Evolutionary conservation across 306 rosid genomes (phyloP).

Genomic region (Corylus heterophylla): DNA sequence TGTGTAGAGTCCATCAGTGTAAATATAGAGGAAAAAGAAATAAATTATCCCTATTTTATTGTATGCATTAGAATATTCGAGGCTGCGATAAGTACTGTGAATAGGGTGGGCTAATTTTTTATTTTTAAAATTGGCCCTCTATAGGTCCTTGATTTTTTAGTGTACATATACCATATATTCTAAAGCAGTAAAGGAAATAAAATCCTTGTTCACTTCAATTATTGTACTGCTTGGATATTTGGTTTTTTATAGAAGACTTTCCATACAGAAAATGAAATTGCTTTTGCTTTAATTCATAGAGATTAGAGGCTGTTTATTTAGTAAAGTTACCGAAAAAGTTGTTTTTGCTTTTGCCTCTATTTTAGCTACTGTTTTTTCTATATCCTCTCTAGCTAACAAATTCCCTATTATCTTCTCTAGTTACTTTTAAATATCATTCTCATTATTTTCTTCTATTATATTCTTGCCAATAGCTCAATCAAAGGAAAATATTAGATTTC

Average conservation of each 20-base stretch:
- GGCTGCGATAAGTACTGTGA: neutral
- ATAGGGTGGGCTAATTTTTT: neutral
- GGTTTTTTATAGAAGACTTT: neutral
- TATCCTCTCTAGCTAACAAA: too few species aligned
- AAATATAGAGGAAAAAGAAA: constrained; percentile 20
- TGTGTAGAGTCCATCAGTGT: constrained; percentile 8
- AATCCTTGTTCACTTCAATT: neutral
- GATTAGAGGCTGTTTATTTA: too few species aligned
- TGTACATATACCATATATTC: neutral
- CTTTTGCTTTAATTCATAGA: too few species aligned
- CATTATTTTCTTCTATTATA: too few species aligned
- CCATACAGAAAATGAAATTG: too few species aligned
- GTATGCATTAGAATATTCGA: neutral
- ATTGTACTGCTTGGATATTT: neutral
- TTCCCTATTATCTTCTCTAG: too few species aligned
- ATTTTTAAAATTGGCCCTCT: neutral
- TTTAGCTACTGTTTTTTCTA: too few species aligned
- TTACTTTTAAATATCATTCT: too few species aligned
- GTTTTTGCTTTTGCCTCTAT: too few species aligned
- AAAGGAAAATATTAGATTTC: too few species aligned
- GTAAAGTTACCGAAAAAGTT: too few species aligned
- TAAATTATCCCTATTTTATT: neutral
- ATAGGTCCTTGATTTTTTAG: neutral
- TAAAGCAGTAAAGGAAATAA: neutral
- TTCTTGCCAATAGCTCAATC: too few species aligned